Percentiles rank a stretch among this genome's conserved stretches.
Evolutionary conservation across 139 green algal species (phyloP).

Genomic region (Chloropicon primus): DNA sequence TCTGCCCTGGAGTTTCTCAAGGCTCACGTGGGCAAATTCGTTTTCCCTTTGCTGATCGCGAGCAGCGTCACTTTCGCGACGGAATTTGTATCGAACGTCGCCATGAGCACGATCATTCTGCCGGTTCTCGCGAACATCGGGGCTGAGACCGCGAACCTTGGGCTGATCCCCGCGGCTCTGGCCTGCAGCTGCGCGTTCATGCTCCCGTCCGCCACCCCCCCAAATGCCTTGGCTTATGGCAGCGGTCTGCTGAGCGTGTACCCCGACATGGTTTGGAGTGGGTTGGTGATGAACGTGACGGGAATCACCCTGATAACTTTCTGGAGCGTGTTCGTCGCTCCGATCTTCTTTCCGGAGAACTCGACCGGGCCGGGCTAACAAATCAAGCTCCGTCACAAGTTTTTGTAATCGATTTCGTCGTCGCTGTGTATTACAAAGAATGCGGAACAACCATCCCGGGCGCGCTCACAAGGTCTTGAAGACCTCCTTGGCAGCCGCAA

Average conservation of each 20-base stretch:
- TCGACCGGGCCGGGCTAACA: no score
- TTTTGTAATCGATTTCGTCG: no score
- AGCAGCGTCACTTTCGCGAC: neutral
- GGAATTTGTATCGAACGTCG: neutral
- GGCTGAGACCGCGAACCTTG: neutral
- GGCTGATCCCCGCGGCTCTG: neutral
- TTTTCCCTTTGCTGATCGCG: neutral
- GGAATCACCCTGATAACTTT: neutral
- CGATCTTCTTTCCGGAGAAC: neutral
- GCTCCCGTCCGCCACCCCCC: neutral
- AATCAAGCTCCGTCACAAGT: no score
- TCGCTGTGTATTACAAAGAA: no score
- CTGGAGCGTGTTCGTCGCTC: neutral
- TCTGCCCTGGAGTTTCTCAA: neutral
- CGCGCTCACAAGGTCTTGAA: slow-evolving; percentile 43
- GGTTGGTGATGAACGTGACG: neutral
- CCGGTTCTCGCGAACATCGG: neutral
- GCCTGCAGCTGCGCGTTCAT: neutral
- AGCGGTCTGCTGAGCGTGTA: neutral
- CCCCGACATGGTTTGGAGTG: neutral
- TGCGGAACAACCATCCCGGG: neutral
- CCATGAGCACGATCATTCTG: neutral
- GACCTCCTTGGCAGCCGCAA: slow-evolving; percentile 63
- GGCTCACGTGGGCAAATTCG: neutral
- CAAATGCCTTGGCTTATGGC: neutral